A percentile compares a stretch with the other conserved stretches of the same genome.
These are phyloP conservation scores for Cerioporus squamosus DNA, from an alignment of 1,284 basidiomycete genomes.

Conservation along the genomic window DNA sequence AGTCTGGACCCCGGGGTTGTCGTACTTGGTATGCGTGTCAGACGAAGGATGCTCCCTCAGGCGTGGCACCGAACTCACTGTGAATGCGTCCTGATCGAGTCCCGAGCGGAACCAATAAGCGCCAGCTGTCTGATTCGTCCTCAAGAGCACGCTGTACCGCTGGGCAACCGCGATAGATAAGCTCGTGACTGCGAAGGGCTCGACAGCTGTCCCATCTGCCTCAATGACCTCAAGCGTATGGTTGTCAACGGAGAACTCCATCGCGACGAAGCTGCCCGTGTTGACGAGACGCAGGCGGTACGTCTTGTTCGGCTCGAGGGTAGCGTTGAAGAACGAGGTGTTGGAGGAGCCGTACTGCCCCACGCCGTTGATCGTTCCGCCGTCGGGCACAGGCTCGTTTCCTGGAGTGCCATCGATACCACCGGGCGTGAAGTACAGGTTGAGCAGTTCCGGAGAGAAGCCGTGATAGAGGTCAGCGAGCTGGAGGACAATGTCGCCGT, in stretches of 20 bases:
- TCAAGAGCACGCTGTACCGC: conserved; percentile 50
- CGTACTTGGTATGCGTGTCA: conserved; percentile 25
- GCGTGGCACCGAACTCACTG: conserved; percentile 20
- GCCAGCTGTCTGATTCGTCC: conserved; percentile 37
- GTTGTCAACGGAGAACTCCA: conserved; percentile 47
- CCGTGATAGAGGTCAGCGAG: conserved; percentile 44
- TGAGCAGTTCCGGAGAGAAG: conserved; percentile 34
- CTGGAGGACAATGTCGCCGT: conserved; percentile 41
- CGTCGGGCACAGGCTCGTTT: conserved; percentile 45
- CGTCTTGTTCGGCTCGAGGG: conserved; percentile 29
- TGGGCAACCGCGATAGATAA: conserved; percentile 48
- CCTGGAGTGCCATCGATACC: conserved; percentile 39
- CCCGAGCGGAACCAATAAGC: conserved; percentile 46
- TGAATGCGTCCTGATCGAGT: conserved; percentile 42
- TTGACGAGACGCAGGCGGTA: conserved; percentile 61
- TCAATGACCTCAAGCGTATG: conserved; percentile 51
- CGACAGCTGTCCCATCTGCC: conserved; percentile 48
- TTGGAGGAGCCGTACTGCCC: conserved; percentile 38
- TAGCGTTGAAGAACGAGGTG: conserved; percentile 29
- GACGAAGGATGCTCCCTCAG: conserved; percentile 5
- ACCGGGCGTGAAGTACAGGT: conserved; percentile 34
- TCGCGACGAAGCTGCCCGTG: conserved; percentile 48
- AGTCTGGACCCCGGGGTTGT: conserved; percentile 35
- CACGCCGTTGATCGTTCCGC: conserved; percentile 41
- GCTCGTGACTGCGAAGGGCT: conserved; percentile 41